Conservation (phyloP, 2,329 filamentous ascomycete species). For the Fusarium vanettenii region DNA sequence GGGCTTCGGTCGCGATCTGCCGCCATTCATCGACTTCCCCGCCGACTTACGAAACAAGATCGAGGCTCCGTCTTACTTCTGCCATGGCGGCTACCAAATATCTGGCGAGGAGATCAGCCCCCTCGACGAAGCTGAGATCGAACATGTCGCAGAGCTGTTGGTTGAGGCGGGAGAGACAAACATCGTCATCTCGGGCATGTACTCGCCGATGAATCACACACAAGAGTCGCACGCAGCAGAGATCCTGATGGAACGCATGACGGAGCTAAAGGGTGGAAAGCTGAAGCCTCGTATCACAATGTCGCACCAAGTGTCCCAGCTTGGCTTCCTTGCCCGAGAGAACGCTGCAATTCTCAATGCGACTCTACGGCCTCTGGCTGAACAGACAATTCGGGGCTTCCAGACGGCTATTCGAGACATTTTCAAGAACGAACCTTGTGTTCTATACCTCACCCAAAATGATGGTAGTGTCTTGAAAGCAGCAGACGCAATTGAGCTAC, state of each 20-base stretch:
- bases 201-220: neutral
- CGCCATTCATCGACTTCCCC: conserved; percentile 58
- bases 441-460: conserved; percentile 62
- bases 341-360: conserved; percentile 66
- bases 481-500: conserved; percentile 54
- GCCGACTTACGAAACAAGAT: neutral
- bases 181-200: neutral
- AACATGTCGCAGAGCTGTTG: conserved; percentile 6
- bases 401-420: conserved; percentile 56
- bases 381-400: conserved; percentile 59
- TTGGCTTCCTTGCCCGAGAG: conserved; percentile 60
- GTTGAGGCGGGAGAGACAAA: neutral
- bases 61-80: conserved; percentile 10
- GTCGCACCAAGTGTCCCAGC: conserved; percentile 49
- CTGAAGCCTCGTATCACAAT: conserved; percentile 1
- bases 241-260: neutral
- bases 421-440: conserved; percentile 45
- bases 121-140: conserved; percentile 18
- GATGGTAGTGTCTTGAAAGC: conserved; percentile 60
- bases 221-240: conserved; percentile 48
- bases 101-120: conserved; percentile 51
- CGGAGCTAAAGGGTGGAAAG: neutral
- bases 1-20: conserved; percentile 53
- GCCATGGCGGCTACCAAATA: conserved; percentile 42
- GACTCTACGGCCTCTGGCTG: conserved; percentile 59